Conservation (phyloP, 257 asterid species). For the Petunia axillaris region DNA sequence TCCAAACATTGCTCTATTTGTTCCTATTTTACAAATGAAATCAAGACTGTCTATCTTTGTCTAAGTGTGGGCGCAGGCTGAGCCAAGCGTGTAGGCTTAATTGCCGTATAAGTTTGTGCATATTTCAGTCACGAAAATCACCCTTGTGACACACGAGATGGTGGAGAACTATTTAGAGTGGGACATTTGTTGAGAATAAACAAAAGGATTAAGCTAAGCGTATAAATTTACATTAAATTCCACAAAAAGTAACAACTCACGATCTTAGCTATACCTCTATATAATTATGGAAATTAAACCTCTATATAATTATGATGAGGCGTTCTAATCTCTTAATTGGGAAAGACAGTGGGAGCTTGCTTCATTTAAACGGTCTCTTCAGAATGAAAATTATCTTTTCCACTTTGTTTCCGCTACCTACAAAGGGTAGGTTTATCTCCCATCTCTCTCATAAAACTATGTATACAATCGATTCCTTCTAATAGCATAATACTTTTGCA, state of each 20-base stretch:
- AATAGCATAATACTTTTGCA: neutral
- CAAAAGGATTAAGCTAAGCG: too few relatives aligned
- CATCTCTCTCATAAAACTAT: neutral
- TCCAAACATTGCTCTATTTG: too few relatives aligned
- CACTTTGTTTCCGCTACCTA: neutral
- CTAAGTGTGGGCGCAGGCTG: too few relatives aligned
- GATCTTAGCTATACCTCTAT: neutral
- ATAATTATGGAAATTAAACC: neutral
- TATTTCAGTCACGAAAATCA: too few relatives aligned
- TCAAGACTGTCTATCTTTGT: too few relatives aligned
- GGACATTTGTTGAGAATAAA: too few relatives aligned
- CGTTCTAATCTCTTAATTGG: neutral
- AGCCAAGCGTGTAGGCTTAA: too few relatives aligned
- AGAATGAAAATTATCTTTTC: neutral
- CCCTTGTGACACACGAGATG: too few relatives aligned
- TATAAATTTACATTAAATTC: neutral
- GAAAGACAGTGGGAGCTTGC: neutral
- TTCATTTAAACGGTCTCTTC: neutral
- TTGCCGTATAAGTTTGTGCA: too few relatives aligned
- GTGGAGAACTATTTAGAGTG: neutral
- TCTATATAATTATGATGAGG: neutral
- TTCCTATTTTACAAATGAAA: too few relatives aligned
- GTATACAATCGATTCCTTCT: too few relatives aligned
- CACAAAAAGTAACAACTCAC: too few relatives aligned
- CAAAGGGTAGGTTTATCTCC: neutral